Evolutionary conservation across 768 basidiomycete species (phyloP), one percentile per base, ranked within the genome.

Genomic region (Cytidiella melzeri): DNA sequence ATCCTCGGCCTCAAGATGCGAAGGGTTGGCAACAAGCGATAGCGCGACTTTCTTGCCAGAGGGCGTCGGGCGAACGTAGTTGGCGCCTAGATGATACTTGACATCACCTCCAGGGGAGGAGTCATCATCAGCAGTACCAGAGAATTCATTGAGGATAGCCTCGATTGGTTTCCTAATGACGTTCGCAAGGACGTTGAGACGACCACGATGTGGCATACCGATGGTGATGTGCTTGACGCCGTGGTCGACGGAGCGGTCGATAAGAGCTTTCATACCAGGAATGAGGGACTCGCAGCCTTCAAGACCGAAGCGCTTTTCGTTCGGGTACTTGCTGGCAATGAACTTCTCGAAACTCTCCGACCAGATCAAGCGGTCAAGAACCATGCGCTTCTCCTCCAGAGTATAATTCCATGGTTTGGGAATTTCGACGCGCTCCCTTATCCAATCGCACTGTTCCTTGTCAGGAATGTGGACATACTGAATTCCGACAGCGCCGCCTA

Each of bases 321-420:
- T 99, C 58, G 96, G 96, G 71, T 91, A 96, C 68, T 98, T 99
- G 77, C 83, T 89, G 19, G 93, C 87, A 55, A 99, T 93, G 77
- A 97, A 99, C 62, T 93, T 93, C 68, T 99, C 96, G 62, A 98
- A 98, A 3, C 90, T 87, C 61, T 98, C 96, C n/a, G 95, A 98
- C 96, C 96, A 99, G 65, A 98, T 97, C 59, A 97, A 85, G 53
- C 96, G 90, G 71, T 99, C 96, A 48, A 99, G 81, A 56, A 99
- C 94, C 90, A 98, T 94, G 41, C 92, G 85, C 71, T 98, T 99
- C 74, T 99, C 96, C 60, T 99, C 96, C 45, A 94, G 80, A 45
- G 88, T 90, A 71, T 98, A 99, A 61, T 93, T 92, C 92, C 92
- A 97, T 5, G 95, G 95, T 60, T 88, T 85, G 1, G 96, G 96